Evolutionary conservation across 2,329 filamentous ascomycete genomes (phyloP).

Genomic region (Ascochyta lentis): DNA sequence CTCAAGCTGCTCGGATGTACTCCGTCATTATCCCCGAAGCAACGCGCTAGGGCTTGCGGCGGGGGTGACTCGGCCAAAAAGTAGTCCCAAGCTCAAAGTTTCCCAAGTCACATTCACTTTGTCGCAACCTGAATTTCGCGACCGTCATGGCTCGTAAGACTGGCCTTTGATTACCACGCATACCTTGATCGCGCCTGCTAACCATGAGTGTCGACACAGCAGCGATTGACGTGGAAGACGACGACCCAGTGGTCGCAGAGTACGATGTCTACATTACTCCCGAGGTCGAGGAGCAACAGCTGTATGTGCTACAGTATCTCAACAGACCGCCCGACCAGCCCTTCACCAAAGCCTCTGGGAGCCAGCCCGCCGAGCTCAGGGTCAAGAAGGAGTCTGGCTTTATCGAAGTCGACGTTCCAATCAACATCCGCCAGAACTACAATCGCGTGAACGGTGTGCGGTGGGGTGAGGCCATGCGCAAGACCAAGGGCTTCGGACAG

Average conservation of each 20-base stretch:
- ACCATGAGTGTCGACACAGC: slow-evolving; percentile 18
- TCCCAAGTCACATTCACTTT: slow-evolving; percentile 11
- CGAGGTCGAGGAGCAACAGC: slow-evolving; percentile 60
- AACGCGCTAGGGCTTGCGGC: slow-evolving; percentile 19
- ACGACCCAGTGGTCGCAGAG: slow-evolving; percentile 58
- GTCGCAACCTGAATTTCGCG: slow-evolving; percentile 12
- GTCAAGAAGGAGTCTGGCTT: slow-evolving; percentile 83
- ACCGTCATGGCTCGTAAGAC: slow-evolving; percentile 39
- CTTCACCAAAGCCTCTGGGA: slow-evolving; percentile 61
- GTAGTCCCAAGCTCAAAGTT: neutral
- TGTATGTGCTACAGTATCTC: slow-evolving; percentile 86
- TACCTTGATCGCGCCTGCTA: slow-evolving; percentile 1
- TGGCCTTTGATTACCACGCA: slow-evolving; percentile 7
- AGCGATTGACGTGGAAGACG: slow-evolving; percentile 46
- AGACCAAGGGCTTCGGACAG: slow-evolving; percentile 53
- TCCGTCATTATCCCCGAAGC: slow-evolving; percentile 40
- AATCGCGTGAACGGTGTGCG: slow-evolving; percentile 81
- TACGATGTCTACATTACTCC: slow-evolving; percentile 91
- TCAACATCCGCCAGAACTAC: slow-evolving; percentile 75
- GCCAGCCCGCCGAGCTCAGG: slow-evolving; percentile 74
- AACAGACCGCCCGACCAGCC: slow-evolving; percentile 72
- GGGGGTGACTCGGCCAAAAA: neutral
- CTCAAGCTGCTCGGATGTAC: slow-evolving; percentile 32
- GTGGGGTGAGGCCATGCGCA: slow-evolving; percentile 79
- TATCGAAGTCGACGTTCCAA: slow-evolving; percentile 88